A percentile compares a stretch with the other conserved stretches of the same genome.
These are phyloP conservation scores for Leccinum imitatum DNA, from an alignment of 768 basidiomycete species.

Conservation along the genomic window DNA sequence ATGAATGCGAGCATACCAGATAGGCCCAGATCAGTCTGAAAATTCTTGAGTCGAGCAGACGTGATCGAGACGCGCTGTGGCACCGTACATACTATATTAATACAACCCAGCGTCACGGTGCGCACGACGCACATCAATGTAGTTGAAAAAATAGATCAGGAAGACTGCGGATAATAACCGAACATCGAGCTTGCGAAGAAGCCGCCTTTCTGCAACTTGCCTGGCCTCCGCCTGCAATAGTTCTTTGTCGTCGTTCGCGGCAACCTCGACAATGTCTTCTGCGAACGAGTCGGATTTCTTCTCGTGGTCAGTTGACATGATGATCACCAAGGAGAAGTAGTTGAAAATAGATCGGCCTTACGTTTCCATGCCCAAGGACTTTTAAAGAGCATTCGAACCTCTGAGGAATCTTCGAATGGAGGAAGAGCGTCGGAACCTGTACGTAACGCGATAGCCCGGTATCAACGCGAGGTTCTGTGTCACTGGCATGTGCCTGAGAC, in stretches of 20 bases:
- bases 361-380: background rate
- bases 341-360: background rate
- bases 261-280: background rate
- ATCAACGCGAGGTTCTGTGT: background rate
- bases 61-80: background rate
- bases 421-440: background rate
- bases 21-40: background rate
- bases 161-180: background rate
- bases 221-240: background rate
- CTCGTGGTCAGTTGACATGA: slow-evolving; percentile 18
- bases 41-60: background rate
- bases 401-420: background rate
- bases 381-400: background rate
- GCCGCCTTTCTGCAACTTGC: background rate
- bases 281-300: slow-evolving; percentile 16
- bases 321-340: background rate
- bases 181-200: background rate
- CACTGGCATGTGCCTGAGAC: background rate
- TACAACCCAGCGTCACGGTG: background rate
- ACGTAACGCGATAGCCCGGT: background rate
- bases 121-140: background rate
- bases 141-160: background rate
- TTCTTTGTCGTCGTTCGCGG: background rate
- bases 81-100: background rate
- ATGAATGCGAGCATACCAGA: background rate